Base-by-base conservation (phyloP, 2,329 filamentous ascomycete species). In the Colletotrichum sublineola region DNA sequence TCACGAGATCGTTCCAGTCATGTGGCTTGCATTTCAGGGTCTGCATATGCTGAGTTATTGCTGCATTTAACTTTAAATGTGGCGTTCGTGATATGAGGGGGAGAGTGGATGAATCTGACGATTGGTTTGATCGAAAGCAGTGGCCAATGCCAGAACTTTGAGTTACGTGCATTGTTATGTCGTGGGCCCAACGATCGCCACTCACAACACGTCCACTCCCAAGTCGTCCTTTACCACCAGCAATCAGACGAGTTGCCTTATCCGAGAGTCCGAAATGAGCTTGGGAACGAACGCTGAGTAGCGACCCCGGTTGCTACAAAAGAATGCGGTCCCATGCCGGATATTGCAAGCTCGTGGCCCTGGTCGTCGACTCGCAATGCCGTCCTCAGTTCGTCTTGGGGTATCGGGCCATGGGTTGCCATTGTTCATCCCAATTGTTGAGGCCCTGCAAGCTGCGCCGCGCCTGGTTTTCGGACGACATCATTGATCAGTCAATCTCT, bases 1-100 rank as follows among this genome's bases (percentile, higher is more conserved):
- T 40, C 70, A 61, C 67, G 38, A 61, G 61, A 73, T 73, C 48
- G 70, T 73, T 70, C 70, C 66, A 65, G 55, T 65, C 60, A 52
- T 48, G 63, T 62, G 70, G 70, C 66, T 64, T 69, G 53, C 33
- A n/a, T 64, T 42, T 18, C 48, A 11, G 24, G 70, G 62, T 70
- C 48, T 70, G 52, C 66, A 64, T 38, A 61, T 42, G 5, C 40
- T 50, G 20, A 60, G 15, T 64, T 38, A 9, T 11, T n/a, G 33
- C 20, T 42, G 48, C 5, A 5, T 44, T 24, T 18, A 15, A 46
- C 15, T 33, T 44, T 5, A 14, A 29, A 36, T 56, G 29, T 46
- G 38, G 50, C 20, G 38, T 24, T 31, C 9, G 20, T 20, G n/a
- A 31, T 58, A 20, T 18, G 36, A 42, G n/a, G 38, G 31, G 11